These are phyloP conservation scores for Fomes fomentarius DNA, from an alignment of 1,284 basidiomycete species.

Conservation along the genomic window DNA sequence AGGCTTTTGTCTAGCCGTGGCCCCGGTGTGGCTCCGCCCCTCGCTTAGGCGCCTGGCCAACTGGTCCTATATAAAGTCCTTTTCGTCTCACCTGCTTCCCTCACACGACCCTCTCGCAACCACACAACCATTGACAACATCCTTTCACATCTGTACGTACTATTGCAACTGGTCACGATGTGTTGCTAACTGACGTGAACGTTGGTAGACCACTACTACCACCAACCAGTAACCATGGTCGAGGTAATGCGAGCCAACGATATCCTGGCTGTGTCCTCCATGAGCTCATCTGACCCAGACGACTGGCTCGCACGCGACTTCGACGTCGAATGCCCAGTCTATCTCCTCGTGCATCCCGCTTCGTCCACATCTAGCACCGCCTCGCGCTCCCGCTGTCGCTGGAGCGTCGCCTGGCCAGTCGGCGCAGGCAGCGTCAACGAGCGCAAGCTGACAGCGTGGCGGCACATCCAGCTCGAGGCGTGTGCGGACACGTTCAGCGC, in stretches of 20 bases:
- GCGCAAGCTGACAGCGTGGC: conserved; percentile 14
- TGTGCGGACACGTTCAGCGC: conserved; percentile 13
- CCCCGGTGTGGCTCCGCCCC: too few relatives aligned
- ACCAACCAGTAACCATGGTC: conserved; percentile 1
- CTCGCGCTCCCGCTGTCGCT: too few relatives aligned
- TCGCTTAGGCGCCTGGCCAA: background rate
- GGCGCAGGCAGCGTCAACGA: background rate
- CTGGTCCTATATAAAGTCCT: background rate
- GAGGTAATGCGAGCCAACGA: conserved; percentile 10
- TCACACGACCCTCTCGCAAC: too few relatives aligned
- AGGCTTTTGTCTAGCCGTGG: background rate
- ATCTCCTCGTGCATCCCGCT: conserved; percentile 20
- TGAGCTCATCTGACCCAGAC: conserved; percentile 11
- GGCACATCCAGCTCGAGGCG: conserved; percentile 20
- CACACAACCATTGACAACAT: too few relatives aligned
- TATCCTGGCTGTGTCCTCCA: background rate
- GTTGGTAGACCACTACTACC: background rate
- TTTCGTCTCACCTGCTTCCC: background rate
- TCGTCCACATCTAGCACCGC: background rate
- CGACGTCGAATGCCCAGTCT: conserved; percentile 19
- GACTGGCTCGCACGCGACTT: conserved; percentile 26
- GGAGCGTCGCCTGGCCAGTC: conserved; percentile 21
- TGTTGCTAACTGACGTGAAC: background rate
- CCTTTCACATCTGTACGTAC: too few relatives aligned
- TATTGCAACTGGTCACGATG: background rate